Percentiles rank a stretch among this genome's conserved stretches.
These are phyloP conservation scores for Aspergillus novofumigatus DNA, from an alignment of 2,329 filamentous ascomycete genomes.

Conservation along the genomic window DNA sequence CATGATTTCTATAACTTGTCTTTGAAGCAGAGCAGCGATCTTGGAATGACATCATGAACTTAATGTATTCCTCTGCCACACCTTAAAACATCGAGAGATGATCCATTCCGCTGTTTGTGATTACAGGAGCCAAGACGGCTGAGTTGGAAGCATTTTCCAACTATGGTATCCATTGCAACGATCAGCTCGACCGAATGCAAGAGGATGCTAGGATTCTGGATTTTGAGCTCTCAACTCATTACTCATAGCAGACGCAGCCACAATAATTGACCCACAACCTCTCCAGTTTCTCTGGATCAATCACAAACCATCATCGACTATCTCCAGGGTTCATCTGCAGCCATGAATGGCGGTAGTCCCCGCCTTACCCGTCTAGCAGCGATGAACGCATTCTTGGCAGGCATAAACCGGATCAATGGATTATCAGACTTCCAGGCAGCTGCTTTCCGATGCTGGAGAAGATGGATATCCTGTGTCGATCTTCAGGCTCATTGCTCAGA, in stretches of 20 bases:
- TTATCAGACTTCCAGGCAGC: not conserved
- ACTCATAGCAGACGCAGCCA: not conserved
- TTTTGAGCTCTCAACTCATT: not conserved
- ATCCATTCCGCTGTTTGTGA: not conserved
- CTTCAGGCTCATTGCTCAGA: slow-evolving; percentile 2
- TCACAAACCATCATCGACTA: not conserved
- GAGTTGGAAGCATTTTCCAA: not conserved
- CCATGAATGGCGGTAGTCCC: not conserved
- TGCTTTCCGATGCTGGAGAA: not conserved
- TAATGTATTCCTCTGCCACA: not conserved
- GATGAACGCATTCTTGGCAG: slow-evolving; percentile 1
- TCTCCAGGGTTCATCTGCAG: not conserved
- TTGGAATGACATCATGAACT: not conserved
- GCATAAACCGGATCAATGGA: not conserved
- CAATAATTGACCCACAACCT: not conserved
- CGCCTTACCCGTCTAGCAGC: slow-evolving; percentile 5
- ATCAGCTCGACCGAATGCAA: not conserved
- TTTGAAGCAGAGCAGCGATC: not conserved
- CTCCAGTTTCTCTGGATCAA: not conserved
- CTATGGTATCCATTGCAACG: not conserved
- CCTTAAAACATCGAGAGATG: no score
- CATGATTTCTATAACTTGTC: not conserved
- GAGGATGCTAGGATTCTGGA: not conserved
- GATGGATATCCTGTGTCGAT: not conserved
- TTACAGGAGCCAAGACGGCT: not conserved